phyloP scores from a whole-genome alignment of 768 basidiomycete species.

The Serendipita indica region DNA sequence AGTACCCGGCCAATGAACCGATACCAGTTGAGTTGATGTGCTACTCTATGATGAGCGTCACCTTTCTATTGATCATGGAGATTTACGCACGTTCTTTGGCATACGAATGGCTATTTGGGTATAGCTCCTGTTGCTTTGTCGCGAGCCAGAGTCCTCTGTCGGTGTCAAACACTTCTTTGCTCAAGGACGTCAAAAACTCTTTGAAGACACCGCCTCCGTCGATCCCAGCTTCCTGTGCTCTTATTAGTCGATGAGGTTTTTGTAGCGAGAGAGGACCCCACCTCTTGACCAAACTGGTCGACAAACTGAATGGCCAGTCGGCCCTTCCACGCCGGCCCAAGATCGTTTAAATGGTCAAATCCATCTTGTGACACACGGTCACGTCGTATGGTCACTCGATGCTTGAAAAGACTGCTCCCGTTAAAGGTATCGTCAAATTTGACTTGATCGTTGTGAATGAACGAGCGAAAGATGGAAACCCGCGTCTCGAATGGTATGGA shows the following conservation, averaged over 20 bases:
- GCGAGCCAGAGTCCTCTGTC: slow-evolving; percentile 88
- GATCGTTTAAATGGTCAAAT: slow-evolving; percentile 54
- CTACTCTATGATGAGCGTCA: slow-evolving; percentile 25
- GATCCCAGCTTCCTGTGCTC: slow-evolving; percentile 58
- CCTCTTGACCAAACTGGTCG: slow-evolving; percentile 66
- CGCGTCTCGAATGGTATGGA: slow-evolving; percentile 84
- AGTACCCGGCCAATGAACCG: slow-evolving; percentile 84
- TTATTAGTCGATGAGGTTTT: slow-evolving; percentile 1
- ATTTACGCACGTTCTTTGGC: slow-evolving; percentile 60
- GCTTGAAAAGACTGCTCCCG: slow-evolving; percentile 15
- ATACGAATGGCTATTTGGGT: slow-evolving; percentile 86
- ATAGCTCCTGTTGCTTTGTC: slow-evolving; percentile 83
- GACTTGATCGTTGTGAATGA: slow-evolving; percentile 48
- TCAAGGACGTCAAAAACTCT: slow-evolving; percentile 69
- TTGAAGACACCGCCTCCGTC: slow-evolving; percentile 98
- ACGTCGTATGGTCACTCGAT: slow-evolving; percentile 47
- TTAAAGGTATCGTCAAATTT: slow-evolving; percentile 18
- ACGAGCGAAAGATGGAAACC: slow-evolving; percentile 78
- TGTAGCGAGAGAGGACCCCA: not conserved
- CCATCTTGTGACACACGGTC: slow-evolving; percentile 77
- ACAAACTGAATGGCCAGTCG: slow-evolving; percentile 82
- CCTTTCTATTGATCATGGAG: not conserved
- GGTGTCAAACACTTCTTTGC: slow-evolving; percentile 77
- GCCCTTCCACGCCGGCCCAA: slow-evolving; percentile 64
- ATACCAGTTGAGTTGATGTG: slow-evolving; percentile 81